phyloP scores from a whole-genome alignment of 78 protist species.

The Dictyostelium citrinum region DNA sequence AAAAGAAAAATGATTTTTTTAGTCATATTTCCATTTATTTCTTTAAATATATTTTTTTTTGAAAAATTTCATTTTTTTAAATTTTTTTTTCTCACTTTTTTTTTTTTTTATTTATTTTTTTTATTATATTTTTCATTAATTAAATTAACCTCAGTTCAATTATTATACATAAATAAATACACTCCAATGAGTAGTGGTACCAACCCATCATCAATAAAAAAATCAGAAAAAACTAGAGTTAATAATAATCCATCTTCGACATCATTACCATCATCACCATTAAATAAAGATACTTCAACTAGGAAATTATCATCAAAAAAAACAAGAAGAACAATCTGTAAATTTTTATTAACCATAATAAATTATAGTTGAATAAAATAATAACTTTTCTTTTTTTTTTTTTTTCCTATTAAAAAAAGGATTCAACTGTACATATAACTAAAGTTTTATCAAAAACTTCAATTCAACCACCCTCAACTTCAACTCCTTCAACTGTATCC shows the following conservation, averaged over 20 bases:
- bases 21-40: no score
- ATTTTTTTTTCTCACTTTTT: no score
- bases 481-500: neutral
- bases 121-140: no score
- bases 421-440: constrained; percentile 1
- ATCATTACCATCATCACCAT: neutral
- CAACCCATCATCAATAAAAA: neutral
- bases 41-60: neutral
- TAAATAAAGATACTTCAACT: neutral
- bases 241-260: neutral
- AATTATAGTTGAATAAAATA: neutral
- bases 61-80: neutral
- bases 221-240: neutral
- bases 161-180: neutral
- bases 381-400: neutral
- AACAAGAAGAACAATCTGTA: neutral
- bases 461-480: neutral
- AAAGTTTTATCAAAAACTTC: constrained; percentile 9
- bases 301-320: neutral
- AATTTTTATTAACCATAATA: neutral
- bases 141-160: neutral
- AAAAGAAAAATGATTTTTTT: no score
- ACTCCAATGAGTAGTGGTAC: neutral
- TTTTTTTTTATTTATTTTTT: no score
- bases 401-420: neutral